Evolutionary conservation across 2,329 filamentous ascomycete genomes (phyloP).

Genomic region (Neospermospora avenae): DNA sequence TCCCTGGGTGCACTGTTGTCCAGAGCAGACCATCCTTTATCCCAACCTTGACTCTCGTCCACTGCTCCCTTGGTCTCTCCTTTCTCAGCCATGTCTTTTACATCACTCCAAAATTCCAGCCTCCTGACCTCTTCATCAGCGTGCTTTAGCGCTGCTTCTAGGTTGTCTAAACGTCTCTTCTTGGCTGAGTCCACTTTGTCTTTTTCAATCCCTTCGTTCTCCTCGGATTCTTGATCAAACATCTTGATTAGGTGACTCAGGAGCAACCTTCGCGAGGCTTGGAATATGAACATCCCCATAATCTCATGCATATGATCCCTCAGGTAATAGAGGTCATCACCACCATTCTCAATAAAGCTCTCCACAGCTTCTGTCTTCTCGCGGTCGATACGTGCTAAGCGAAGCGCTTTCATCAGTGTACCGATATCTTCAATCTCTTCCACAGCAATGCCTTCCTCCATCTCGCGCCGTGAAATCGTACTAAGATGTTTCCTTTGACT

Average conservation of each 20-base stretch:
- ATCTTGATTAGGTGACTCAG: conserved; percentile 66
- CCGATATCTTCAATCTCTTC: conserved; percentile 57
- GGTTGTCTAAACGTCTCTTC: conserved; percentile 54
- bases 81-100: conserved; percentile 61
- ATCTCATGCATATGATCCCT: conserved; percentile 74
- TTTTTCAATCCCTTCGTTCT: conserved; percentile 39
- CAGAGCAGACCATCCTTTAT: conserved; percentile 29
- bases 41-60: conserved; percentile 32
- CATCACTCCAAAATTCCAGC: conserved; percentile 85
- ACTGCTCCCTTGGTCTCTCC: conserved; percentile 38
- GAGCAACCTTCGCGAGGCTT: conserved; percentile 77
- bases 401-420: conserved; percentile 64
- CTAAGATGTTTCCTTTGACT: conserved; percentile 23
- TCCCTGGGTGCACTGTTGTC: conserved; percentile 33
- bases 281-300: conserved; percentile 85
- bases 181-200: conserved; percentile 31
- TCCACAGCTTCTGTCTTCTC: conserved; percentile 85
- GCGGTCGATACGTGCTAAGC: conserved; percentile 73
- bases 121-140: conserved; percentile 78
- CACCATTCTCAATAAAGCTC: conserved; percentile 74
- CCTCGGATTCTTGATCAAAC: conserved; percentile 51
- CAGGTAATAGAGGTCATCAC: conserved; percentile 74
- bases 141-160: conserved; percentile 71
- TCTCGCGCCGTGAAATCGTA: conserved; percentile 26
- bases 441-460: conserved; percentile 44